Evolutionary conservation across 1,139 yeast genomes (phyloP).

Genomic region (Trichomonascaceae sp.): DNA sequence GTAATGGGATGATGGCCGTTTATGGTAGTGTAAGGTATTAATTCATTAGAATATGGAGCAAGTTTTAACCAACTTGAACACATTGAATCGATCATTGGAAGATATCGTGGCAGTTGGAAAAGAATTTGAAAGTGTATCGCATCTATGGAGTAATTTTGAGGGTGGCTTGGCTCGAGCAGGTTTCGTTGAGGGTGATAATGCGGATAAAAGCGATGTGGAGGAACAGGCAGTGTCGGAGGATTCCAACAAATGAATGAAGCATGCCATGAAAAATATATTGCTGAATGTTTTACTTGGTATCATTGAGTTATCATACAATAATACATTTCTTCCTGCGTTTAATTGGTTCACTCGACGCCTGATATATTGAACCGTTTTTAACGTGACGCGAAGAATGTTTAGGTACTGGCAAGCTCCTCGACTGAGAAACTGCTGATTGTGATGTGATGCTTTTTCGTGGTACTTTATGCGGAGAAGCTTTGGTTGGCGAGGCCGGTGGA

Average conservation of each 20-base stretch:
- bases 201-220: neutral
- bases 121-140: slow-evolving; percentile 47
- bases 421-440: neutral
- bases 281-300: neutral
- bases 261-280: neutral
- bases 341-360: neutral
- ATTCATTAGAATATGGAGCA: slow-evolving; percentile 41
- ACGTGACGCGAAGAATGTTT: neutral
- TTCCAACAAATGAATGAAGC: neutral
- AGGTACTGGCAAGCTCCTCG: neutral
- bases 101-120: slow-evolving; percentile 49
- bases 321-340: neutral
- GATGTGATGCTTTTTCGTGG: neutral
- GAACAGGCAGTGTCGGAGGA: neutral
- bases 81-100: slow-evolving; percentile 46
- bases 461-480: neutral
- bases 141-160: slow-evolving; percentile 47
- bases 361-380: neutral
- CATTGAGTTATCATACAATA: neutral
- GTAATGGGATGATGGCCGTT: neutral
- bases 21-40: neutral
- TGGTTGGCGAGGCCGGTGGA: neutral
- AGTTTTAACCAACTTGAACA: slow-evolving; percentile 44
- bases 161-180: slow-evolving; percentile 7
- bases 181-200: neutral